phyloP scores from a whole-genome alignment of 768 basidiomycete genomes.

The Boletus rubescentipes region DNA sequence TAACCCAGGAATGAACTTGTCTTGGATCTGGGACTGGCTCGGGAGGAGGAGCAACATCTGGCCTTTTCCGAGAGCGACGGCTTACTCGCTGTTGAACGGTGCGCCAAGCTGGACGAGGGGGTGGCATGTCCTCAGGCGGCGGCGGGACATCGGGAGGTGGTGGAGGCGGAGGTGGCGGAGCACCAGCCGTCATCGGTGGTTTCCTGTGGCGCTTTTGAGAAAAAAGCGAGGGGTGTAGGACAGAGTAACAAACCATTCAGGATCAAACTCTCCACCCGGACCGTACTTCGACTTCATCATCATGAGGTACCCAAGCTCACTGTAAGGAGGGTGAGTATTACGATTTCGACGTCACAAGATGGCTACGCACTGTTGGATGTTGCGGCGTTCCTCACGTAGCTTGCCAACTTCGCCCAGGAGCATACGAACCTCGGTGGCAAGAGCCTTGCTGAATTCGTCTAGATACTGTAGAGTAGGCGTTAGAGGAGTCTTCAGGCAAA shows the following conservation, averaged over 20 bases:
- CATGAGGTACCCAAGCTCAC: conserved; percentile 74
- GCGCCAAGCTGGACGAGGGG: conserved; percentile 62
- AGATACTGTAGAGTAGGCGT: conserved; percentile 54
- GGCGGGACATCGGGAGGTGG: conserved; percentile 44
- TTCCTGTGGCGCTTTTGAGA: conserved; percentile 34
- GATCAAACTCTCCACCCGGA: conserved; percentile 83
- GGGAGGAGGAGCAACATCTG: conserved; percentile 35
- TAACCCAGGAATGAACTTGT: conserved; percentile 52
- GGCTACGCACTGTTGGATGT: conserved; percentile 68
- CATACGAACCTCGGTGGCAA: conserved; percentile 82
- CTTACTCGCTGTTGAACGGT: conserved; percentile 40
- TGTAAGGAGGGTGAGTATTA: conserved; percentile 27
- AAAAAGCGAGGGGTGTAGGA: background rate
- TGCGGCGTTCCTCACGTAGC: conserved; percentile 74
- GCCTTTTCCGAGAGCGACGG: conserved; percentile 46
- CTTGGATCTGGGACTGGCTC: conserved; percentile 40
- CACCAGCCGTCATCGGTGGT: conserved; percentile 40
- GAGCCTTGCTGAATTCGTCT: conserved; percentile 83
- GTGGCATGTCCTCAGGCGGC: conserved; percentile 43
- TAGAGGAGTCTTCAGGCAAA: conserved; percentile 5
- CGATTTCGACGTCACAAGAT: background rate
- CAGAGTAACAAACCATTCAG: conserved; percentile 59
- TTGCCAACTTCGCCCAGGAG: conserved; percentile 82
- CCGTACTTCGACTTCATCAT: conserved; percentile 73
- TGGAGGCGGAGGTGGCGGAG: conserved; percentile 45